Base-by-base conservation (phyloP, 2,329 filamentous ascomycete genomes). In the Ophiostoma angusticollis region DNA sequence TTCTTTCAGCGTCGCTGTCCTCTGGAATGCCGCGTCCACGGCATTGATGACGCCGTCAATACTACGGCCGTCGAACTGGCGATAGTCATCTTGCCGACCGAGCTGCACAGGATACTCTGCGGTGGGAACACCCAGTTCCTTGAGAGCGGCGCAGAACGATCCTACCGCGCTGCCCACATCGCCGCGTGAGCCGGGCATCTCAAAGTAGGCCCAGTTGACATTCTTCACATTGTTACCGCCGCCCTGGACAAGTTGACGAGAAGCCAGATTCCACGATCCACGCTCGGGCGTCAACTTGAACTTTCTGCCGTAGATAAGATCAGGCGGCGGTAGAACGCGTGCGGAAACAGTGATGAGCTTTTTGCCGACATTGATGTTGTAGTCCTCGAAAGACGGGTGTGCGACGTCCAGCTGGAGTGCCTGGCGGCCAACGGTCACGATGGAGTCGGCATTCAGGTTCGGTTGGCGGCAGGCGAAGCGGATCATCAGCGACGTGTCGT, bases 201-300 rank as follows among this genome's bases (percentile, higher is more conserved):
- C 33, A 19, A 73, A 50, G 23, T 62, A 63, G 19, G 74, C 44
- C 50, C 58, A 72, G 0, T 65, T 63, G 69, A 74, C 80, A 1
- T 52, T 56, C 0, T 54, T 51, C 23, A 79, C 28, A 14, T 25
- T 67, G 6, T 38, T 43, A 0, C 36, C 51, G 1, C 70, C 70
- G 0, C 68, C 50, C 35, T 61, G 70, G 8, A 63, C 58, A 32
- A 87, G 78, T 42, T 65, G 68, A 12, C 73, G 64, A 0, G 61
- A 54, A 0, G 47, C 57, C 63, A 89, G 71, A 49, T 86, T 85
- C 84, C 83, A 91, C 1, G 67, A 65, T 0, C 79, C 82, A n/a
- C 61, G 58, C 1, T 40, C 45, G 0, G 70, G 59, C 1, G 36
- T 52, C 6, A 67, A 42, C 7, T 31, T 41, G 6, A 46, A 53